phyloP scores from a whole-genome alignment of 768 basidiomycete genomes.

The Pleurotus sapidus region DNA sequence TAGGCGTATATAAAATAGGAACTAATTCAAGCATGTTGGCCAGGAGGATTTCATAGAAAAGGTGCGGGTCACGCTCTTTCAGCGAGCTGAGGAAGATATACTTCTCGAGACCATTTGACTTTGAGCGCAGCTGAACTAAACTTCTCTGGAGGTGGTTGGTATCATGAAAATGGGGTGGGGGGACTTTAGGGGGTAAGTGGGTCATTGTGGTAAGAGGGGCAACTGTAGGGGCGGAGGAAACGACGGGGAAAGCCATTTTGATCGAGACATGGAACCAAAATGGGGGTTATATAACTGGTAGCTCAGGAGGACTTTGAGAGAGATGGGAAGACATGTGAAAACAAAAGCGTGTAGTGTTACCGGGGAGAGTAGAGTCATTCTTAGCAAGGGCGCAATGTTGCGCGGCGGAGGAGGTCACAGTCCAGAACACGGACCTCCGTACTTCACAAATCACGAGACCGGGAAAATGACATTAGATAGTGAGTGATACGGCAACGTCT shows the following conservation, averaged over 20 bases:
- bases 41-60: conserved; percentile 66
- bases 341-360: neutral
- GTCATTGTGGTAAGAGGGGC: neutral
- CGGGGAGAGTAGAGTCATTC: neutral
- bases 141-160: conserved; percentile 56
- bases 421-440: conserved; percentile 4
- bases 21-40: conserved; percentile 64
- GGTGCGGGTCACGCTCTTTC: conserved; percentile 56
- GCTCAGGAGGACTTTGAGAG: neutral
- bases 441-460: neutral
- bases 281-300: neutral
- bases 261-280: neutral
- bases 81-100: conserved; percentile 70
- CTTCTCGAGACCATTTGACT: conserved; percentile 55
- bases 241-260: conserved; percentile 10
- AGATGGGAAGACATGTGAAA: neutral
- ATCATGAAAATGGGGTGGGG: conserved; percentile 46
- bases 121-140: conserved; percentile 56
- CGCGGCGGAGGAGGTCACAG: neutral
- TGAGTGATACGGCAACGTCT: neutral
- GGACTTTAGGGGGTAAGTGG: conserved; percentile 3
- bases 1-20: conserved; percentile 76
- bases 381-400: no score
- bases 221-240: conserved; percentile 12
- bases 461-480: neutral